Percentiles rank a stretch among this genome's conserved stretches.
Conservation (phyloP, 2,329 filamentous ascomycete species). For the Daldinia eschscholtzii region DNA sequence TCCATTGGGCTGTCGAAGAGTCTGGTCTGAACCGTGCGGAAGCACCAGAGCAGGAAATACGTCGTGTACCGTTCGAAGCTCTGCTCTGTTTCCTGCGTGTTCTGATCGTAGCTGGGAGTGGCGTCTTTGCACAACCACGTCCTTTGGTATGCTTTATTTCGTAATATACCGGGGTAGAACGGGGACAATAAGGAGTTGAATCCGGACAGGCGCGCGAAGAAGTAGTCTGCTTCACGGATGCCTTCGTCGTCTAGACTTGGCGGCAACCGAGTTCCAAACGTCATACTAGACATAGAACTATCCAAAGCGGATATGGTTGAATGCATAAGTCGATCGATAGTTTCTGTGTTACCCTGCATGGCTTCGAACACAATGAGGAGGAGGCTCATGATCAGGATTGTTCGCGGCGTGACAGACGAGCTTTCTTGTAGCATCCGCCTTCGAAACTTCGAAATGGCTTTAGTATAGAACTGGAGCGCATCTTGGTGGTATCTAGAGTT, state of each 20-base stretch:
- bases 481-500: slow-evolving; percentile 31
- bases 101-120: slow-evolving; percentile 15
- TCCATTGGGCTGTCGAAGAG: slow-evolving; percentile 13
- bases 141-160: slow-evolving; percentile 18
- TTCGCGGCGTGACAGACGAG: slow-evolving; percentile 22
- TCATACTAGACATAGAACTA: slow-evolving; percentile 20
- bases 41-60: slow-evolving; percentile 32
- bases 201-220: slow-evolving; percentile 37
- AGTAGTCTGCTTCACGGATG: slow-evolving; percentile 38
- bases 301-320: slow-evolving; percentile 28
- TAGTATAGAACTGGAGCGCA: slow-evolving; percentile 37
- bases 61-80: slow-evolving; percentile 34
- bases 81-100: slow-evolving; percentile 11
- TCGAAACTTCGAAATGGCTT: slow-evolving; percentile 35
- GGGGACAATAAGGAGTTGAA: slow-evolving; percentile 33
- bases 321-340: slow-evolving; percentile 35
- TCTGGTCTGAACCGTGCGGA: slow-evolving; percentile 23
- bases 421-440: slow-evolving; percentile 25
- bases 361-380: slow-evolving; percentile 41
- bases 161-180: slow-evolving; percentile 25
- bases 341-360: slow-evolving; percentile 38
- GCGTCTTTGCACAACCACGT: slow-evolving; percentile 7
- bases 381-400: slow-evolving; percentile 38
- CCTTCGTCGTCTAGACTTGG: slow-evolving; percentile 39
- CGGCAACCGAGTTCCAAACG: slow-evolving; percentile 1